Percentiles rank a stretch among this genome's conserved stretches.
These are phyloP conservation scores for bread wheat (Triticum aestivum) DNA, from an alignment of 176 grass and related monocot genomes.

Conservation along the genomic window IWGSC_CS_RefSeq_v2.1 NC_057813.1:631201465-631201964, in stretches of 20 bases:
- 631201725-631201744: constrained; percentile 2
- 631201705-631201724: neutral
- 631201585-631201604: neutral
- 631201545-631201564: neutral
- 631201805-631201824: neutral
- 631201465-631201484: constrained; percentile 9
- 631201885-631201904: neutral
- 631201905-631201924: neutral
- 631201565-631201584: constrained; percentile 2
- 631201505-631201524: neutral
- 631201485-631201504: constrained; percentile 1
- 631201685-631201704: neutral
- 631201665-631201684: neutral
- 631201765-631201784: neutral
- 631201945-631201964: neutral
- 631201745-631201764: neutral
- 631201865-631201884: neutral
- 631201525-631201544: neutral
- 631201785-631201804: neutral
- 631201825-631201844: neutral
- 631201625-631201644: neutral
- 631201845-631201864: neutral
- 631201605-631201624: neutral
- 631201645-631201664: constrained; percentile 8
- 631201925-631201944: neutral